These are phyloP conservation scores for Ceratocystis alfenasii DNA, from an alignment of 2,329 filamentous ascomycete species.

Conservation along the genomic window DNA sequence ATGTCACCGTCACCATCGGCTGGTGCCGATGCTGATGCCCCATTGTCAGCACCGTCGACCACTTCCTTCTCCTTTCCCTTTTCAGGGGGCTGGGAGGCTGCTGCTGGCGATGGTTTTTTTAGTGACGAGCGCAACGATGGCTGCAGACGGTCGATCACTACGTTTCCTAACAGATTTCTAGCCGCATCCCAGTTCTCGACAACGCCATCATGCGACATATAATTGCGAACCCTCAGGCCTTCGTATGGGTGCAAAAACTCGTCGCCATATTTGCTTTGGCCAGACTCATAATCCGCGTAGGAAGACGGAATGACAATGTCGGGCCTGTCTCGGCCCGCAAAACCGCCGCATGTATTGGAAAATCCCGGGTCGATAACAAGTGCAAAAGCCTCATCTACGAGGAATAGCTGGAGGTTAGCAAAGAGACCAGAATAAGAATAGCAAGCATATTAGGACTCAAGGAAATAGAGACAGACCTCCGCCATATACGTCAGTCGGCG, in stretches of 20 bases:
- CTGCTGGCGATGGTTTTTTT: constrained; percentile 39
- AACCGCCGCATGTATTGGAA: constrained; percentile 81
- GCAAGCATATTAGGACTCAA: constrained; percentile 5
- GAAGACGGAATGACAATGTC: constrained; percentile 86
- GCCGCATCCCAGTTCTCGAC: constrained; percentile 96
- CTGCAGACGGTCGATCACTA: constrained; percentile 78
- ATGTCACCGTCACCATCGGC: constrained; percentile 52
- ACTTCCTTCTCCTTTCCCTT: constrained; percentile 34
- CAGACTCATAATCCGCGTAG: constrained; percentile 54
- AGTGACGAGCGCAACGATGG: constrained; percentile 58
- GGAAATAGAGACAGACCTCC: constrained; percentile 37
- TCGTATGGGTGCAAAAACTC: constrained; percentile 70
- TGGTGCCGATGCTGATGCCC: constrained; percentile 33
- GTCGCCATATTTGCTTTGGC: constrained; percentile 67
- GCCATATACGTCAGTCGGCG: constrained; percentile 50
- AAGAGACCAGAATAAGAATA: background rate
- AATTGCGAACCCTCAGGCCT: constrained; percentile 76
- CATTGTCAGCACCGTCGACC: constrained; percentile 48
- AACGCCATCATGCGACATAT: constrained; percentile 76
- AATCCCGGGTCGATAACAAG: constrained; percentile 94
- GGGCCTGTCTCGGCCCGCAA: constrained; percentile 93
- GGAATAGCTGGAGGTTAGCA: constrained; percentile 9
- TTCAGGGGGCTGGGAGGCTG: constrained; percentile 50
- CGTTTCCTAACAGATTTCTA: constrained; percentile 80
- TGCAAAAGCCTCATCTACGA: constrained; percentile 84